Base-by-base conservation (phyloP, 1,284 basidiomycete species). In the Ceratobasidium papillatum region DNA sequence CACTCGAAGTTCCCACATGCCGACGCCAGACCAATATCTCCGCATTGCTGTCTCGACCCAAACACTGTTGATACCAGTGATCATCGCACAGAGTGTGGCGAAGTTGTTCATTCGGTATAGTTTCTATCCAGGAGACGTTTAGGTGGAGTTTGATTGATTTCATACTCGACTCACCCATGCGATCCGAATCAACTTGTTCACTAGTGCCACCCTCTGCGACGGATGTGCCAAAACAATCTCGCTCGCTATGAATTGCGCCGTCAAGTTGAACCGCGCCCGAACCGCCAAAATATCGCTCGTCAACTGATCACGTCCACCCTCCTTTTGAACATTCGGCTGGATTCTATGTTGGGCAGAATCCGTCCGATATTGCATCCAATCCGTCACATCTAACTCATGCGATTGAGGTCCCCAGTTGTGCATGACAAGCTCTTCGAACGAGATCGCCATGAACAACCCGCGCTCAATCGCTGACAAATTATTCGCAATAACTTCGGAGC, bases 391-490 rank as follows among this genome's bases (percentile, higher is more conserved):
- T 22, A 88, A 86, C 65, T 90, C 89, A 72, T 88, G 86, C 47
- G 86, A 85, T 43, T 78, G 66, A 12, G 77, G 74, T 19, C 87
- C 85, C 90, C 90, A 92, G 51, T 77, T 73, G 43, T 76, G 74
- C 75, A 89, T 86, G 38, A 94, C 89, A 12, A 96, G 84, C 79
- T 96, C 94, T 79, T 94, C 92, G 80, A 94, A 94, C 78, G 90
- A 91, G 80, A 97, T 87, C 25, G 88, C 87, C 79, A 92, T 89
- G 80, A 96, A 92, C 71, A 97, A 83, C 79, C 96, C 95, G 22
- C 92, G 87, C 78, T 97, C 95, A 79, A 97, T 95, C 86, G 95
- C 90, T 12, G 90, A 87, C 80, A 96, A 92, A 78, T 96, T 93
- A 72, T 90, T 87, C 0, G 93, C 92, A 27, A 97, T 82, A 3